phyloP scores from a whole-genome alignment of 2,329 filamentous ascomycete genomes.

The Pleomassaria siparia region DNA sequence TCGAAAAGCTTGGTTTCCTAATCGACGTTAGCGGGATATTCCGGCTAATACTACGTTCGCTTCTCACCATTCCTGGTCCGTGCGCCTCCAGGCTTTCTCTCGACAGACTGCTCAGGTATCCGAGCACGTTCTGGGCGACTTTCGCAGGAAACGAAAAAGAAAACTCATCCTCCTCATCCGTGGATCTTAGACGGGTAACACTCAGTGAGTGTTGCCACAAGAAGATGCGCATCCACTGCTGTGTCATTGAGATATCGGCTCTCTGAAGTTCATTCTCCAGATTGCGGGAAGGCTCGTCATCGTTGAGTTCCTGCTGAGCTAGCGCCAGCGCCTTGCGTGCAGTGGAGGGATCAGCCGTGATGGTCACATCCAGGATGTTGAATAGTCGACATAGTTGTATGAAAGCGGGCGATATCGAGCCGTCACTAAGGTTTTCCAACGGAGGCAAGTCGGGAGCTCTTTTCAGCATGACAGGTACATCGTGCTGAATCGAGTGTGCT shows the following conservation, averaged over 20 bases:
- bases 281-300: slow-evolving; percentile 28
- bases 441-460: slow-evolving; percentile 30
- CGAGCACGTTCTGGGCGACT: slow-evolving; percentile 36
- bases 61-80: slow-evolving; percentile 38
- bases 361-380: slow-evolving; percentile 36
- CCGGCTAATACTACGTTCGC: no score
- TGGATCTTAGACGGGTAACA: slow-evolving; percentile 35
- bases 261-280: slow-evolving; percentile 39
- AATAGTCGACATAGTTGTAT: slow-evolving; percentile 38
- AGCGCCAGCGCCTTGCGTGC: slow-evolving; percentile 32
- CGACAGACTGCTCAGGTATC: slow-evolving; percentile 31
- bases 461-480: slow-evolving; percentile 35
- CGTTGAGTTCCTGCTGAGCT: slow-evolving; percentile 36
- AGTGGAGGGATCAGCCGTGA: slow-evolving; percentile 33
- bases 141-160: slow-evolving; percentile 39
- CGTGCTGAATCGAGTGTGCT: slow-evolving; percentile 39
- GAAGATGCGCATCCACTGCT: slow-evolving; percentile 43
- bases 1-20: slow-evolving; percentile 41
- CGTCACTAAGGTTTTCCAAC: slow-evolving; percentile 33
- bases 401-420: slow-evolving; percentile 35
- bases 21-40: no score
- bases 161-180: slow-evolving; percentile 33
- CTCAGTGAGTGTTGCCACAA: slow-evolving; percentile 40
- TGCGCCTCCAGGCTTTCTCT: slow-evolving; percentile 38
- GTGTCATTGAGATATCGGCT: slow-evolving; percentile 42